These are phyloP conservation scores for Rhodotorula glutinis DNA, from an alignment of 1,284 basidiomycete genomes.

Conservation along the genomic window DNA sequence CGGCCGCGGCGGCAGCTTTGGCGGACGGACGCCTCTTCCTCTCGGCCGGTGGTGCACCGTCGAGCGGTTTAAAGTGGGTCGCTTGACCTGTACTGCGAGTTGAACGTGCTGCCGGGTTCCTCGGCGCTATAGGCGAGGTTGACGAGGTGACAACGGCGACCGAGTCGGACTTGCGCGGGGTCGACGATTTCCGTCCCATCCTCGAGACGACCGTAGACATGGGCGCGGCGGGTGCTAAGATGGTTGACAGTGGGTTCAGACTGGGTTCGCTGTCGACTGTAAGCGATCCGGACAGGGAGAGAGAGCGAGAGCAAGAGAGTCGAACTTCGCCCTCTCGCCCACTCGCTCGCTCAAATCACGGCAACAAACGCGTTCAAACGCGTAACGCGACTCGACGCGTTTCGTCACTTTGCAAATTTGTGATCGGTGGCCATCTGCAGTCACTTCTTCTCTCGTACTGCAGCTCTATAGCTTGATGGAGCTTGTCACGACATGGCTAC, in stretches of 20 bases:
- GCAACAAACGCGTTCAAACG: not conserved
- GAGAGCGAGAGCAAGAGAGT: not conserved
- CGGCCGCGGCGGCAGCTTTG: no score
- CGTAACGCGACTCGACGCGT: not conserved
- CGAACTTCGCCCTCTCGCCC: no score
- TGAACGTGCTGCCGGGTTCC: constrained; percentile 2
- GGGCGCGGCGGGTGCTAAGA: not conserved
- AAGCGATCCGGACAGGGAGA: no score
- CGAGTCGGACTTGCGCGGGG: not conserved
- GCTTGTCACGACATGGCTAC: no score
- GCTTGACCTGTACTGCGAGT: constrained; percentile 19
- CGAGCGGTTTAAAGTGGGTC: constrained; percentile 7
- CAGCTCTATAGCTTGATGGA: no score
- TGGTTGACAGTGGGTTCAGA: no score
- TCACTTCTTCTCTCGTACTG: no score
- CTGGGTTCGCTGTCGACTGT: no score
- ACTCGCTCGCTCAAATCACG: not conserved
- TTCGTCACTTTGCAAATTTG: no score
- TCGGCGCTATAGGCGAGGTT: no score
- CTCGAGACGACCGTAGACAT: not conserved
- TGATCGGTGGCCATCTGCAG: no score
- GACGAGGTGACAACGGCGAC: not conserved
- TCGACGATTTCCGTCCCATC: not conserved
- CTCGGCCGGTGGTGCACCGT: constrained; percentile 11
- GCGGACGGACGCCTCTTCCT: not conserved